A percentile compares a stretch with the other conserved stretches of the same genome.
Evolutionary conservation across 257 asterid species (phyloP).

Genomic region (Mitragyna speciosa): DNA sequence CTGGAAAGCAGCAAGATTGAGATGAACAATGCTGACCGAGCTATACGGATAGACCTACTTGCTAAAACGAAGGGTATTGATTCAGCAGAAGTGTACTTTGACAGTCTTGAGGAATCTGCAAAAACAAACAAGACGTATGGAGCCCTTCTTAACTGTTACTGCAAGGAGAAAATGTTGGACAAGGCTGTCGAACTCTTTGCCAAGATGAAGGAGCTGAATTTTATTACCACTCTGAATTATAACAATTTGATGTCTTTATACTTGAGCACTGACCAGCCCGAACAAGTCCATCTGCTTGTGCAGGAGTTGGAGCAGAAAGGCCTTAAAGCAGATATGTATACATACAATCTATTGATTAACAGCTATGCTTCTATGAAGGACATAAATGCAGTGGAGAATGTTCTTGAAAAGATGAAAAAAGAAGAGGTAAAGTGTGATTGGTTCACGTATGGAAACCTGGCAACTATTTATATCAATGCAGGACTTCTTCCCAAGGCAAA

Average conservation of each 20-base stretch:
- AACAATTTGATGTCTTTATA: conserved; percentile 58
- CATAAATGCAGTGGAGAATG: conserved; percentile 46
- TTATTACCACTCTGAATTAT: conserved; percentile 49
- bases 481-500: conserved; percentile 51
- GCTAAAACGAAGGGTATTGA: conserved; percentile 43
- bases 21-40: conserved; percentile 44
- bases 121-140: conserved; percentile 66
- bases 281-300: conserved; percentile 41
- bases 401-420: conserved; percentile 63
- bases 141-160: conserved; percentile 64
- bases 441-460: conserved; percentile 66
- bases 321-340: conserved; percentile 36
- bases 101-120: conserved; percentile 49
- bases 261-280: conserved; percentile 38
- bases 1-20: conserved; percentile 43
- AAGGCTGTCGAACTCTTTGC: conserved; percentile 61
- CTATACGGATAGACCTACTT: conserved; percentile 63
- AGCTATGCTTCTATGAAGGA: conserved; percentile 50
- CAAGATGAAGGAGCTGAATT: conserved; percentile 47
- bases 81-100: conserved; percentile 68
- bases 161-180: conserved; percentile 48
- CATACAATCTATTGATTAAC: conserved; percentile 62
- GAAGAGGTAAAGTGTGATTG: conserved; percentile 35
- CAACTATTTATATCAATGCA: conserved; percentile 47
- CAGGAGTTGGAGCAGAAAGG: conserved; percentile 70